phyloP scores from a whole-genome alignment of 2,329 filamentous ascomycete genomes.

The Pseudogymnoascus verrucosus region DNA sequence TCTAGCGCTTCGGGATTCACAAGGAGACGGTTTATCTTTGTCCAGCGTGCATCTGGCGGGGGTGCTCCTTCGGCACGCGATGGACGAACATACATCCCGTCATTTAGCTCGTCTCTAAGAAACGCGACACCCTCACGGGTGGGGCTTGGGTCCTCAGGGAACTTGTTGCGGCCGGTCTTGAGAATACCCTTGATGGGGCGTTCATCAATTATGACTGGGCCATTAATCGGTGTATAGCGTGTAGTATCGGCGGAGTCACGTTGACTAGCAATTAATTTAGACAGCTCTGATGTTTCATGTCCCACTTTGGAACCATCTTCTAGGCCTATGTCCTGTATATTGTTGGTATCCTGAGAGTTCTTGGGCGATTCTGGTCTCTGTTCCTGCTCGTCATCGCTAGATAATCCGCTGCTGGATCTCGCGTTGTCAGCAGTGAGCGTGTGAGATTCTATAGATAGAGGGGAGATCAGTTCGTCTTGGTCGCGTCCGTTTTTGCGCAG shows the following conservation, averaged over 20 bases:
- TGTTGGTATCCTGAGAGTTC: neutral
- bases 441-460: neutral
- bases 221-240: neutral
- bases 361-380: neutral
- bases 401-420: neutral
- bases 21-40: slow-evolving; percentile 78
- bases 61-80: neutral
- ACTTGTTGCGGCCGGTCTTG: slow-evolving; percentile 71
- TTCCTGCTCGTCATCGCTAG: neutral
- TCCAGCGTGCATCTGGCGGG: slow-evolving; percentile 77
- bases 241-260: neutral
- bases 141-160: slow-evolving; percentile 78
- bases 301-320: neutral
- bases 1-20: slow-evolving; percentile 86
- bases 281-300: neutral
- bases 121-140: slow-evolving; percentile 88
- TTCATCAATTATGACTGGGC: slow-evolving; percentile 36
- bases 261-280: neutral
- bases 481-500: neutral
- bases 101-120: slow-evolving; percentile 74
- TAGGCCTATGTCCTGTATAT: neutral
- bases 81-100: slow-evolving; percentile 44
- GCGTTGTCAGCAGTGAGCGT: neutral
- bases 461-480: neutral
- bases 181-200: slow-evolving; percentile 77